Percentiles rank a stretch among this genome's conserved stretches.
phyloP scores from a whole-genome alignment of 2,329 filamentous ascomycete species.

The Ceratocystis ficicola region DNA sequence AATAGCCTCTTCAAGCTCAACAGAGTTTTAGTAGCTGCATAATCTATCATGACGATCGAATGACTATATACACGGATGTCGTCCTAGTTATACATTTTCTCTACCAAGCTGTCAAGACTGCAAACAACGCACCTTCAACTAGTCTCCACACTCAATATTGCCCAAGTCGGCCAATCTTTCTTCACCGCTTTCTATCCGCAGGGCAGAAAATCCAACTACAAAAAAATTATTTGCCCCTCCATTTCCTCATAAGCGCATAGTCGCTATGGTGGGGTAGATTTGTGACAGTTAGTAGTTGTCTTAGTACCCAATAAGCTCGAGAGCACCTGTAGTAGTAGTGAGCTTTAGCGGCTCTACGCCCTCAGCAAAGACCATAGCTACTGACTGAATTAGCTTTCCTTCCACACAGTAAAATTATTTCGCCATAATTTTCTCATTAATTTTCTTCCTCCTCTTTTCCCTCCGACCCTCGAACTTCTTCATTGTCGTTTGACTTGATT shows the following conservation, averaged over 20 bases:
- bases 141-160: no score
- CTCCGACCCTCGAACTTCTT: neutral
- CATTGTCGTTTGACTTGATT: neutral
- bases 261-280: neutral
- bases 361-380: neutral
- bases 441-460: slow-evolving; percentile 13
- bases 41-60: no score
- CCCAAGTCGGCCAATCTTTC: no score
- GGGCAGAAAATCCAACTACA: neutral
- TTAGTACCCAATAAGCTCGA: no score
- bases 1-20: no score
- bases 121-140: no score
- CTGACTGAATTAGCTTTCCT: neutral
- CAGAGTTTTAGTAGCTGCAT: no score
- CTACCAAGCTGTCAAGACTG: no score
- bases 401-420: neutral
- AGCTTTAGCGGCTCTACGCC: neutral
- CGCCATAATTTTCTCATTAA: neutral
- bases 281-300: no score
- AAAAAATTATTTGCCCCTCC: slow-evolving; percentile 3
- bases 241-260: neutral
- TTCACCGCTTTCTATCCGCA: neutral
- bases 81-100: no score
- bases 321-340: neutral
- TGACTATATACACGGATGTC: no score